Evolutionary conservation across 2,329 filamentous ascomycete genomes (phyloP).

Genomic region (Colletotrichum gigasporum): DNA sequence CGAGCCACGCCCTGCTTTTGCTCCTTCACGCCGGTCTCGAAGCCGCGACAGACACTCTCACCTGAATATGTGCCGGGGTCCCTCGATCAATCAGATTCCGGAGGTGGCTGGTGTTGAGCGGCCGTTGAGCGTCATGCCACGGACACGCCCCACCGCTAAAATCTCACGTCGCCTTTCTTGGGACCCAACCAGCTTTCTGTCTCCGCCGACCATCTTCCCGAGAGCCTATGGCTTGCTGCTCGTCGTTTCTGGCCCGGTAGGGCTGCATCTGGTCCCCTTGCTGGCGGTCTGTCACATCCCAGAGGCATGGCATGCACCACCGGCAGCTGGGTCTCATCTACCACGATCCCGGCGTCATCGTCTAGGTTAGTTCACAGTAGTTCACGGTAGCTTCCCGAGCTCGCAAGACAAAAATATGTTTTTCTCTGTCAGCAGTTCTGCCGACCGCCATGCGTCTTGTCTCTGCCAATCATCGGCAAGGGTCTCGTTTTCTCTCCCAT

Average conservation of each 20-base stretch:
- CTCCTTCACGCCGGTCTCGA: not conserved
- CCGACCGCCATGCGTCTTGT: not conserved
- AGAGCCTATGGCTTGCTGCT: not conserved
- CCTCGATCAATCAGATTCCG: constrained; percentile 6
- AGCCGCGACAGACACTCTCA: not conserved
- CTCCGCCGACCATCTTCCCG: not conserved
- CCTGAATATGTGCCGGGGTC: not conserved
- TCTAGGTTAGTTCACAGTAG: no score
- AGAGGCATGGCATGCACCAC: not conserved
- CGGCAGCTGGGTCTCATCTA: constrained; percentile 9
- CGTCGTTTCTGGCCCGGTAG: constrained; percentile 4
- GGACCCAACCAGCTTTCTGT: not conserved
- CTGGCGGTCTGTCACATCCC: not conserved
- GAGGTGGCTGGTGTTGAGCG: not conserved
- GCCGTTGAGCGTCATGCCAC: constrained; percentile 9
- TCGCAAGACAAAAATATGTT: constrained; percentile 26
- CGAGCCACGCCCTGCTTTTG: constrained; percentile 9
- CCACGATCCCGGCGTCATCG: constrained; percentile 14
- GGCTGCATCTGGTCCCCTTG: constrained; percentile 17
- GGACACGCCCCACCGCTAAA: constrained; percentile 21
- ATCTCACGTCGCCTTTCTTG: constrained; percentile 28
- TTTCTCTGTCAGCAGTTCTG: constrained; percentile 25
- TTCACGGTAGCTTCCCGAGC: not conserved
- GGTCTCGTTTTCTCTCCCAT: not conserved
- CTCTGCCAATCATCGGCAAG: constrained; percentile 13